Percentiles rank a stretch among this genome's conserved stretches.
These are phyloP conservation scores for Erysimum cheiranthoides DNA, from an alignment of 345 rosid species.

Conservation along the genomic window DNA sequence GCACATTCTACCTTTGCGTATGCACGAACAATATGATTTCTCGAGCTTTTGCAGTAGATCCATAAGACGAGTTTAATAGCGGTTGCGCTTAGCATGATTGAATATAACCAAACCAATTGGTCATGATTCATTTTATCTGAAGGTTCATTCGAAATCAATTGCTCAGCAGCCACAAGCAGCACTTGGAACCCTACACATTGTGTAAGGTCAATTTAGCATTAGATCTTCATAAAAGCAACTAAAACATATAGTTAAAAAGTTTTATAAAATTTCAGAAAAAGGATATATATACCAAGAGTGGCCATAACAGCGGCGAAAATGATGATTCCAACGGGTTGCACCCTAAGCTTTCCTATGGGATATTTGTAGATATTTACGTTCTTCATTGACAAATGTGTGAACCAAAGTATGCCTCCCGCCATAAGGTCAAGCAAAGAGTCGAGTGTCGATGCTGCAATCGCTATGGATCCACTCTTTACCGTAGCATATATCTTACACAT, in stretches of 20 bases:
- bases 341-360: constrained; percentile 96
- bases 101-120: constrained; percentile 70
- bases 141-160: constrained; percentile 55
- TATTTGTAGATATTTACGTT: constrained; percentile 80
- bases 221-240: constrained; percentile 1
- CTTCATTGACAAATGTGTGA: constrained; percentile 88
- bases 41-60: constrained; percentile 83
- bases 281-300: constrained; percentile 68
- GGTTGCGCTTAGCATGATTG: constrained; percentile 86
- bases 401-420: constrained; percentile 98
- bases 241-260: neutral
- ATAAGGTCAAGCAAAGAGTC: constrained; percentile 94
- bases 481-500: constrained; percentile 81
- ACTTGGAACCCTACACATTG: constrained; percentile 74
- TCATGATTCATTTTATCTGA: constrained; percentile 54
- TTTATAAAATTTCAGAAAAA: neutral
- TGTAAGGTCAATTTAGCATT: neutral
- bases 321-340: constrained; percentile 94
- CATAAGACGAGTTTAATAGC: constrained; percentile 78
- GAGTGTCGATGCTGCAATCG: constrained; percentile 93
- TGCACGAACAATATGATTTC: constrained; percentile 85
- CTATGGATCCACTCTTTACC: constrained; percentile 84
- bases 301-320: constrained; percentile 96
- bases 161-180: constrained; percentile 71
- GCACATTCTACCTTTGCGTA: constrained; percentile 68